Percentiles rank a stretch among this genome's conserved stretches.
phyloP scores from a whole-genome alignment of 129 eudicot species.

The carrot (Daucus carota) region DH1_v3.0 NC_030385.2:1723501-1724000 shows the following conservation, averaged over 20 bases:
- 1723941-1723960: conserved; percentile 69
- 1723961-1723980: conserved; percentile 58
- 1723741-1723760: conserved; percentile 63
- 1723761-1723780: conserved; percentile 65
- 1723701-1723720: conserved; percentile 74
- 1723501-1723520: conserved; percentile 58
- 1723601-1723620: conserved; percentile 29
- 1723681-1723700: conserved; percentile 58
- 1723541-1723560: conserved; percentile 64
- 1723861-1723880: conserved; percentile 50
- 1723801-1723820: conserved; percentile 47
- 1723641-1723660: conserved; percentile 81
- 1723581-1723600: conserved; percentile 75
- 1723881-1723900: conserved; percentile 59
- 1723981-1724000: conserved; percentile 56
- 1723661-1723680: conserved; percentile 51
- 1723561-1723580: conserved; percentile 57
- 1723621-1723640: conserved; percentile 48
- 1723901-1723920: conserved; percentile 73
- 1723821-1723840: conserved; percentile 70
- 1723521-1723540: conserved; percentile 51
- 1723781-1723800: conserved; percentile 55
- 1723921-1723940: conserved; percentile 61
- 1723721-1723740: conserved; percentile 64
- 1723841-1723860: conserved; percentile 65